Evolutionary conservation across 1,284 basidiomycete genomes (phyloP).

Genomic region (Moesziomyces sp.): DNA sequence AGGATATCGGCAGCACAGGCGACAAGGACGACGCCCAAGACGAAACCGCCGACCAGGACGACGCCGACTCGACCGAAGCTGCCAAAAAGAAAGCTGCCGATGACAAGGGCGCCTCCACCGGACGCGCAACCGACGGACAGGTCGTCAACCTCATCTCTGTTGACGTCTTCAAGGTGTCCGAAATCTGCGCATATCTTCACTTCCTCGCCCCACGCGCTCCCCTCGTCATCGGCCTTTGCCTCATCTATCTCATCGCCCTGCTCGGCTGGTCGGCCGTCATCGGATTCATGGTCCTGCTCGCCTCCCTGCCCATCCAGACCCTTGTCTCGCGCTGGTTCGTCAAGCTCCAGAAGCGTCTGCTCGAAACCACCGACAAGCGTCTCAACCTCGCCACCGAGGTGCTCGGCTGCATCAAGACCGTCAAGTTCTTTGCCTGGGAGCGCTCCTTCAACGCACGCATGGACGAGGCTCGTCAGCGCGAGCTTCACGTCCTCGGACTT

Average conservation of each 20-base stretch:
- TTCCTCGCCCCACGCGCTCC: conserved; percentile 70
- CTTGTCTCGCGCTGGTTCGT: conserved; percentile 70
- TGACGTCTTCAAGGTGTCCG: conserved; percentile 70
- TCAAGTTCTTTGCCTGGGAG: conserved; percentile 75
- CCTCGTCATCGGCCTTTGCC: conserved; percentile 70
- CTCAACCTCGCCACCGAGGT: conserved; percentile 72
- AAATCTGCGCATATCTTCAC: conserved; percentile 66
- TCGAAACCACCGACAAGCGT: conserved; percentile 72
- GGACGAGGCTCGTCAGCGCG: conserved; percentile 69
- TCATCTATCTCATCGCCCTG: conserved; percentile 70
- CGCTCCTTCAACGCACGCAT: conserved; percentile 70
- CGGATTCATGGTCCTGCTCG: conserved; percentile 65
- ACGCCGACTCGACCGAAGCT: conserved; percentile 27
- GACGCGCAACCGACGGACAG: conserved; percentile 70
- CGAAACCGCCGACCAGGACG: conserved; percentile 19
- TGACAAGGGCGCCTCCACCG: conserved; percentile 29
- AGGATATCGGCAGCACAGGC: conserved; percentile 66
- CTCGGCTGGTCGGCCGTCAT: conserved; percentile 71
- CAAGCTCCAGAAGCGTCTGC: conserved; percentile 69
- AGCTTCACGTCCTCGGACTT: conserved; percentile 69
- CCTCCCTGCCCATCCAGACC: conserved; percentile 59
- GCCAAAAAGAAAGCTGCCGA: conserved; percentile 21
- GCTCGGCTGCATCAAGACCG: conserved; percentile 71
- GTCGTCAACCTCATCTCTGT: conserved; percentile 72
- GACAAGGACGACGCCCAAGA: conserved; percentile 35